Evolutionary conservation across 805 yeast species (phyloP), one percentile per base, ranked within the genome.

Genomic region (Pichia eremophila): DNA sequence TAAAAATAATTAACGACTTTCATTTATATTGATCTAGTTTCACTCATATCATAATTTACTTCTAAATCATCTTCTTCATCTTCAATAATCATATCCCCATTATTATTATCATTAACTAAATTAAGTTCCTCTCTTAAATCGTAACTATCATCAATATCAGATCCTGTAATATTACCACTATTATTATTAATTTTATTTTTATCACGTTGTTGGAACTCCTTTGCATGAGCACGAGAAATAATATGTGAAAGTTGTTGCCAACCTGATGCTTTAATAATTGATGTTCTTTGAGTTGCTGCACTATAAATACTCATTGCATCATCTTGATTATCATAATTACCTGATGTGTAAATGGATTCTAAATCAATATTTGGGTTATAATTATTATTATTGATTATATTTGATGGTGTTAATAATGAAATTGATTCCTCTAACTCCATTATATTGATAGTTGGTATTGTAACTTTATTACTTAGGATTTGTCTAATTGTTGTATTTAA

Each of bases 221-320:
- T 82, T 35, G 85, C 79, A 57, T 87, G 95, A 0, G 95, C 96
- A 62, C 73, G 74, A 12, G 82, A 83, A 53, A 85, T 71, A 1
- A 79, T 75, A 45, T 73, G 74, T 2, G 78, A 68, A 17, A 82
- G 63, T 31, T 69, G 65, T 41, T 68, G 43, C 55, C 53, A 52
- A 7, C 47, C 46, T 2, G 54, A 49, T 22, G 34, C 45, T 25
- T 42, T 49, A 2, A 14, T 8, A 5, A 46, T 37, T 19, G 35
- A 34, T 6, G 52, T 43, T 36, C 29, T 37, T 19, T 43, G 46
- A 11, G 45, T 46, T 5, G 41, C 42, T 7, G 35, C 12, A 43
- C 50, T 47, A 67, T 45, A 79, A 63, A 3, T 68, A 60, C 17
- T 61, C 50, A 36, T 17, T n/a, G 17, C 6, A 22, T 47, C 50